Conservation (phyloP, 805 yeast species). For the Candida loeiensis region DNA sequence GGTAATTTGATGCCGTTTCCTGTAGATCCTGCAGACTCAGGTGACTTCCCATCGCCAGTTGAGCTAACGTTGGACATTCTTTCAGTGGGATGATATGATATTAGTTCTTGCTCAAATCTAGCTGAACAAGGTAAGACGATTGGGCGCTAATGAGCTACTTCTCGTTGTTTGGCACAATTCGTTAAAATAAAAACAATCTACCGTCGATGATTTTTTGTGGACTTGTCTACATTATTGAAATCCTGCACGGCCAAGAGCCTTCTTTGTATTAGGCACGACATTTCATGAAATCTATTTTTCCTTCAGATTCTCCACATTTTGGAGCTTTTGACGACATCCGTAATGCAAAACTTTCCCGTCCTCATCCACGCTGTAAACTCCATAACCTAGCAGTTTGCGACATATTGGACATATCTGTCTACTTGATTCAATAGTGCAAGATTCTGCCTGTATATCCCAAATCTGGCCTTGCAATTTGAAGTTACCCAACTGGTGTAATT, state of each 20-base stretch:
- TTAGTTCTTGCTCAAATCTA: too few species aligned
- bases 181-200: neutral
- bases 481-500: constrained; percentile 52
- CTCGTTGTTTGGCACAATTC: neutral
- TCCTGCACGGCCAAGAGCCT: neutral
- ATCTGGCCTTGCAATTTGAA: constrained; percentile 44
- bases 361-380: constrained; percentile 49
- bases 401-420: constrained; percentile 57
- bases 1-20: constrained; percentile 21
- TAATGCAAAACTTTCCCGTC: constrained; percentile 49
- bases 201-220: neutral
- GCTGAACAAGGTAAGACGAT: too few species aligned
- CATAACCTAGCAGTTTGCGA: constrained; percentile 49
- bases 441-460: constrained; percentile 34
- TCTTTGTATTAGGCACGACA: neutral
- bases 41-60: neutral
- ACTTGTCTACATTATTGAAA: neutral
- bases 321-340: constrained; percentile 1
- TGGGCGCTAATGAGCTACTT: neutral
- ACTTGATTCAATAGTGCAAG: constrained; percentile 37
- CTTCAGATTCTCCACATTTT: neutral
- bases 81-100: neutral
- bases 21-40: neutral
- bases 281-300: neutral
- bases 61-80: constrained; percentile 5